phyloP scores from a whole-genome alignment of 768 basidiomycete species.

The Pleurotus ostreatus region DNA sequence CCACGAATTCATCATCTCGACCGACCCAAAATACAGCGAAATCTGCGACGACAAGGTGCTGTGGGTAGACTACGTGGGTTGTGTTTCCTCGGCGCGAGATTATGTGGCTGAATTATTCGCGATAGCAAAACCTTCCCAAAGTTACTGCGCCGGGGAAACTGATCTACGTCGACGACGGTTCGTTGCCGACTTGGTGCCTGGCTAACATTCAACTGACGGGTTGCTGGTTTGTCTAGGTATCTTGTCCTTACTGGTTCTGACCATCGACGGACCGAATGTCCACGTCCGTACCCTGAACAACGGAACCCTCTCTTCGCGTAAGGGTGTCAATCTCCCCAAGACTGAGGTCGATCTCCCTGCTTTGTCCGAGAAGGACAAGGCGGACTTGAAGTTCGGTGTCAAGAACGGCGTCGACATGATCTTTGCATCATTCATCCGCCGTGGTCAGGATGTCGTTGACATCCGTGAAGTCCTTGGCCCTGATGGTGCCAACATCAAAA shows the following conservation, averaged over 20 bases:
- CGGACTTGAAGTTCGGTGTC: slow-evolving; percentile 90
- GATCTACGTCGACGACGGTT: slow-evolving; percentile 96
- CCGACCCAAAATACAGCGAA: slow-evolving; percentile 77
- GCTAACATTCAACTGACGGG: too few species aligned
- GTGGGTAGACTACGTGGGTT: slow-evolving; percentile 90
- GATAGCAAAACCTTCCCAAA: slow-evolving; percentile 84
- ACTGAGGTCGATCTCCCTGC: slow-evolving; percentile 97
- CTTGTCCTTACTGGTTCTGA: slow-evolving; percentile 87
- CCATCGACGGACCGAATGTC: slow-evolving; percentile 78
- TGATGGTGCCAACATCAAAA: slow-evolving; percentile 94
- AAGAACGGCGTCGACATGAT: slow-evolving; percentile 99
- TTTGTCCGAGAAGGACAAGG: slow-evolving; percentile 97
- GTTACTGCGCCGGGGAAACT: slow-evolving; percentile 97
- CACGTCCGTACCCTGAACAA: slow-evolving; percentile 87
- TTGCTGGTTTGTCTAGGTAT: slow-evolving; percentile 47
- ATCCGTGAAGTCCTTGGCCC: slow-evolving; percentile 93
- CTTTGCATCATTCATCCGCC: slow-evolving; percentile 98
- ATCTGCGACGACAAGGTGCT: slow-evolving; percentile 78
- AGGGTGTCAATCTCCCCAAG: slow-evolving; percentile 99
- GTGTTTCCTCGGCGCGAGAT: neutral
- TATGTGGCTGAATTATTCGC: neutral
- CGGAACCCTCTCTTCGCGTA: slow-evolving; percentile 90
- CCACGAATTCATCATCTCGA: slow-evolving; percentile 90
- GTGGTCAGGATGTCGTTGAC: slow-evolving; percentile 88
- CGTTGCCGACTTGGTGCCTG: slow-evolving; percentile 10